Base-by-base conservation (phyloP, 352 stramenopile species). In the Pythium folliculosum region DNA sequence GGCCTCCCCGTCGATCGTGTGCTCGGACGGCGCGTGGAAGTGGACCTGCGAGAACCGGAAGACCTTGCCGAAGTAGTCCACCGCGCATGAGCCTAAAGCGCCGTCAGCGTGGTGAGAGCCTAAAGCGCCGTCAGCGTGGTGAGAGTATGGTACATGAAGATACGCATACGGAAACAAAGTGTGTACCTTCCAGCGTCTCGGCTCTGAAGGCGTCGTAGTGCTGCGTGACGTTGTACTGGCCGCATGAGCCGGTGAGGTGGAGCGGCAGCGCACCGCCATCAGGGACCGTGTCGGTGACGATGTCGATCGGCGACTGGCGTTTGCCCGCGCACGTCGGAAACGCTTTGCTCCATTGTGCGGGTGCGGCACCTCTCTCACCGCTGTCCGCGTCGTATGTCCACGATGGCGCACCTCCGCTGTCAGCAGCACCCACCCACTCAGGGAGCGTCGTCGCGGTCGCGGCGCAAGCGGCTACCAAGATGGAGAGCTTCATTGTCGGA, bases 1-100 rank as follows among this genome's bases (percentile, higher is more conserved):
- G 2, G 50, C 44, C 60, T 75, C 72, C 17, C 69, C 71, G 38
- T 71, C 55, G 22, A 86, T n/a, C 12, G 48, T 80, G 66, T 86
- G 77, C 63, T 86, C 77, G 14, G 70, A 77, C 13, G 77, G 73
- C 55, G 71, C 60, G 64, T 86, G 77, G 54, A 77, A 69, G 64
- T 86, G 77, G 54, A 83, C 78, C 55, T 82, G 75, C 30, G 76
- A 57, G 23, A 81, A 60, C 40, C 50, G 56, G 49, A 71, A 82
- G 25, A 61, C 19, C 45, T 76, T 75, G 57, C 50, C 49, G 22
- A 51, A 16, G 32, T 43, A 30, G 30, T 61, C 21, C 37, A 48
- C 54, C 13, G 40, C 40, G 14, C 49, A 55, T 16, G 45, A 30
- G n/a, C 45, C 45, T 16, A 51, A 27, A 27, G 19, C 13, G 14